These are phyloP conservation scores for Aphanomyces stellatus DNA, from an alignment of 352 stramenopile genomes.

Conservation along the genomic window DNA sequence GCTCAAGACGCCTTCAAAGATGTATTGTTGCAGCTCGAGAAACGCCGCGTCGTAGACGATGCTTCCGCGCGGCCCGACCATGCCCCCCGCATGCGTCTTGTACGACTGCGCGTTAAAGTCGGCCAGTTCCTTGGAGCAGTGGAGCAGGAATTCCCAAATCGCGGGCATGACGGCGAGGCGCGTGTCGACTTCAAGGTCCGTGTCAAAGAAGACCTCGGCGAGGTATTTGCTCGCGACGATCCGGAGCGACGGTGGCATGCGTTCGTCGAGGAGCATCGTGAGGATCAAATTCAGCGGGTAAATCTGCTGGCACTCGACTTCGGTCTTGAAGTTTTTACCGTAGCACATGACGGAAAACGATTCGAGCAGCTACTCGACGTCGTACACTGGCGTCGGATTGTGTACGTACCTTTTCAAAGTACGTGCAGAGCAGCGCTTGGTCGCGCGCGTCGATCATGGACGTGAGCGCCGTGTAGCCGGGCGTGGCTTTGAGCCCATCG, in stretches of 20 bases:
- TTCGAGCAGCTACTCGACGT: not conserved
- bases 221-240: conserved; percentile 19
- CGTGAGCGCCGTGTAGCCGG: not conserved
- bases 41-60: not conserved
- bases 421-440: not conserved
- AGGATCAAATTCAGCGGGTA: conserved; percentile 20
- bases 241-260: conserved; percentile 12
- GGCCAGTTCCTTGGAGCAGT: conserved; percentile 14
- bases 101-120: conserved; percentile 9
- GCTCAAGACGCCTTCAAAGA: conserved; percentile 15
- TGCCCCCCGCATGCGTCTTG: not conserved
- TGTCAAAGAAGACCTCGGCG: conserved; percentile 18
- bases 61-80: not conserved
- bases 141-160: conserved; percentile 11
- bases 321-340: conserved; percentile 19
- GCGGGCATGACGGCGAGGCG: conserved; percentile 7
- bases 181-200: conserved; percentile 13
- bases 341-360: conserved; percentile 8
- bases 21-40: not conserved
- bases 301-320: conserved; percentile 19
- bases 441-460: not conserved
- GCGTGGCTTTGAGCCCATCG: not conserved
- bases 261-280: conserved; percentile 3
- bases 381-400: not conserved
- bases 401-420: not conserved